Percentiles rank a stretch among this genome's conserved stretches.
These are phyloP conservation scores for Bisporella sp. DNA, from an alignment of 2,329 filamentous ascomycete genomes.

Conservation along the genomic window DNA sequence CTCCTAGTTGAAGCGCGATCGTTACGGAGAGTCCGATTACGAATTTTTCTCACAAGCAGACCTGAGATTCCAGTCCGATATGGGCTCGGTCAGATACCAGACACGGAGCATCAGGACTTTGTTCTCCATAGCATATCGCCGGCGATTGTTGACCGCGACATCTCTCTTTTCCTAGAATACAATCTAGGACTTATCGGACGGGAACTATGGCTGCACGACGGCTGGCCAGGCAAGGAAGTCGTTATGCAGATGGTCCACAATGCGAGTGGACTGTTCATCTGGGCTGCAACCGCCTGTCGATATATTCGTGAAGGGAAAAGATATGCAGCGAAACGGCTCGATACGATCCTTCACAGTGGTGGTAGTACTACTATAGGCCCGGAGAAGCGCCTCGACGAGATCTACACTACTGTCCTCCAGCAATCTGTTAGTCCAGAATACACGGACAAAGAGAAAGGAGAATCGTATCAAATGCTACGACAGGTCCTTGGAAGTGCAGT, in stretches of 20 bases:
- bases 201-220: neutral
- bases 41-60: slow-evolving; percentile 25
- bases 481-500: slow-evolving; percentile 4
- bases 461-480: neutral
- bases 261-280: neutral
- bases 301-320: slow-evolving; percentile 16
- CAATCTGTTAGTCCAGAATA: slow-evolving; percentile 2
- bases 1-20: slow-evolving; percentile 14
- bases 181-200: slow-evolving; percentile 8
- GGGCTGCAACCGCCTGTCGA: slow-evolving; percentile 19
- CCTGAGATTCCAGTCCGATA: slow-evolving; percentile 21
- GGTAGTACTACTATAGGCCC: neutral
- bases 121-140: no score
- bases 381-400: slow-evolving; percentile 7
- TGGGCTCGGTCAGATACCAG: slow-evolving; percentile 7
- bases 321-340: slow-evolving; percentile 2
- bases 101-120: slow-evolving; percentile 4
- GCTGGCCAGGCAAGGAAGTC: slow-evolving; percentile 3
- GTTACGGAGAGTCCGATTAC: slow-evolving; percentile 13
- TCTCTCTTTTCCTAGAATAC: slow-evolving; percentile 16
- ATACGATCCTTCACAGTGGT: slow-evolving; percentile 2
- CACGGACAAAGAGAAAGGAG: slow-evolving; percentile 7
- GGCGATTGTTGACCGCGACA: slow-evolving; percentile 19
- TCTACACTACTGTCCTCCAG: slow-evolving; percentile 9
- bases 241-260: slow-evolving; percentile 10